Conservation (phyloP, 208 protist species). For the Leishmania major region DNA sequence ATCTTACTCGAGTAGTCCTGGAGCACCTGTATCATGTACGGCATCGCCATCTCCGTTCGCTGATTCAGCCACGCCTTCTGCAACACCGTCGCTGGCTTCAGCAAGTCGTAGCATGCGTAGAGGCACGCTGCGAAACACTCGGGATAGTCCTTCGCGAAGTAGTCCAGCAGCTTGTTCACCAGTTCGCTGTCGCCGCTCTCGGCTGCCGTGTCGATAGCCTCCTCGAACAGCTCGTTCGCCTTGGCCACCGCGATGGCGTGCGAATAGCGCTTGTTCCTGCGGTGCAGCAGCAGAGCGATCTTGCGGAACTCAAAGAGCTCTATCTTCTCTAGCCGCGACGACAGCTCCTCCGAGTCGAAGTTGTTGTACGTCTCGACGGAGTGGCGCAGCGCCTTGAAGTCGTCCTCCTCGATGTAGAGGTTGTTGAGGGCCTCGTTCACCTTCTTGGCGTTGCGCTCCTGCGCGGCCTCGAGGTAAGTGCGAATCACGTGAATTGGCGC, state of each 20-base stretch:
- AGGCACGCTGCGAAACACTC: conserved; percentile 97
- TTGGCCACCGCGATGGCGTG: conserved; percentile 97
- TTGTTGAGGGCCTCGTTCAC: conserved; percentile 99
- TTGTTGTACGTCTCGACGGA: conserved; percentile 97
- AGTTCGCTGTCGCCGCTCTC: conserved; percentile 92
- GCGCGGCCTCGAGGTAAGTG: conserved; percentile 96
- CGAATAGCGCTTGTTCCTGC: conserved; percentile 89
- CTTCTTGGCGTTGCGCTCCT: conserved; percentile 89
- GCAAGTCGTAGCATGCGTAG: conserved; percentile 98
- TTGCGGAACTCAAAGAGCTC: conserved; percentile 99
- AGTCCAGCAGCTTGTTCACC: conserved; percentile 96
- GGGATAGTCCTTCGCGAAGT: conserved; percentile 96
- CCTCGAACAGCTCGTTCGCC: conserved; percentile 97
- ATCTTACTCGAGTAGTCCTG: conserved; percentile 94
- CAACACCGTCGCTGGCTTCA: conserved; percentile 95
- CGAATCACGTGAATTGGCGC: conserved; percentile 95
- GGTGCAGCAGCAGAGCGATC: conserved; percentile 98
- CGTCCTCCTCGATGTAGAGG: conserved; percentile 99
- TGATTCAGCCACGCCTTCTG: conserved; percentile 99
- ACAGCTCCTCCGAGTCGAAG: conserved; percentile 97
- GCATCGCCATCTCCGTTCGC: conserved; percentile 98
- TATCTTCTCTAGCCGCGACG: conserved; percentile 97
- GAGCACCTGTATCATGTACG: conserved; percentile 98
- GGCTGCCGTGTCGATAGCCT: conserved; percentile 98
- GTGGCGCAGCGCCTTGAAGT: conserved; percentile 96